Base-by-base conservation (phyloP, 2,329 filamentous ascomycete genomes). In the Blastomyces percursus region DNA sequence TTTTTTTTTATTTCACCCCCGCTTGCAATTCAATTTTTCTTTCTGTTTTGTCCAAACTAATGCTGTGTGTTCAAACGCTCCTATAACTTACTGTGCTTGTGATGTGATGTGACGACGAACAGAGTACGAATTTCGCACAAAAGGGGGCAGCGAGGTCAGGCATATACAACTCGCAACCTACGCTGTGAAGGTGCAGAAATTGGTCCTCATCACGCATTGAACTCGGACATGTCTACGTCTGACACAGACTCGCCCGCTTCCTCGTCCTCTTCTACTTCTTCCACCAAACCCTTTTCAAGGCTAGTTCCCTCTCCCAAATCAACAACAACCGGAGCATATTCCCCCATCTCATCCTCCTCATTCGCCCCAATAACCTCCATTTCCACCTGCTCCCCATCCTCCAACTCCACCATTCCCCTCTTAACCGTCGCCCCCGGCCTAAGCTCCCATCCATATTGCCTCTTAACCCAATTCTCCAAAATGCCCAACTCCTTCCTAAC, bases 361-460 rank as follows among this genome's bases (percentile, higher is more conserved):
- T 85, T 84, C 48, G 75, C 73, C 16, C 76, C 79, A 24, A 76
- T 74, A 65, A 82, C 73, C 24, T 84, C 82, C 76, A 87, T 77
- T 66, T 85, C 83, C 3, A 87, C 80, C 65, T 79, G 75, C 71
- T 87, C 85, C 19, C 85, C 85, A 68, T 87, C 85, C 69, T 86
- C 84, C 61, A 87, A 69, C 65, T 84, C 79, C 40, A 87, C 66
- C 74, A 85, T 80, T 0, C 85, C 85, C 30, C 77, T 78, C 65
- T 80, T 80, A 24, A 85, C 77, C 66, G 83, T 80, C 21, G 77
- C 75, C 54, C 79, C 81, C 21, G 79, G 73, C 61, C 68, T 80
- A 44, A 84, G 73, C 65, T 84, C 79, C 84, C 85, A 87, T 12
- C 80, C 81, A 67, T 81, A 84, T 63, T 82, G 77, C 21, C 75